Evolutionary conservation across 768 basidiomycete genomes (phyloP).

Genomic region (Pleurotus salmoneostramineus): DNA sequence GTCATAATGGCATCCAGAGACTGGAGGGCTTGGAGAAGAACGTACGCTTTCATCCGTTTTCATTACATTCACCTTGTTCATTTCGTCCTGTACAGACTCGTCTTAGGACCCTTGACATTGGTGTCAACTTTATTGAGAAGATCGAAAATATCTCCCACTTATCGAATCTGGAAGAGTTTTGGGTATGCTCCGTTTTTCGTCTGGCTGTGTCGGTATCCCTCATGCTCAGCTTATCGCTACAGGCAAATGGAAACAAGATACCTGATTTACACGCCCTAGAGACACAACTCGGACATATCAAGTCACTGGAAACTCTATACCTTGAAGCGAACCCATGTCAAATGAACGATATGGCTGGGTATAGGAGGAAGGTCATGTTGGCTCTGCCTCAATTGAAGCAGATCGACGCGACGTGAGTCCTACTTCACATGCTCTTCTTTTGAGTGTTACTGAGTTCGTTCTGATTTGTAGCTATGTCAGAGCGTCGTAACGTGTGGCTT

Average conservation of each 20-base stretch:
- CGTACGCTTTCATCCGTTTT: constrained; percentile 37
- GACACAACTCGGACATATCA: constrained; percentile 54
- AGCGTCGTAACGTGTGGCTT: background rate
- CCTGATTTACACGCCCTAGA: constrained; percentile 66
- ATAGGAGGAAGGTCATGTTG: constrained; percentile 87
- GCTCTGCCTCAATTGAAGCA: constrained; percentile 87
- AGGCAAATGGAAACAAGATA: constrained; percentile 91
- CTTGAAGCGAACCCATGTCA: constrained; percentile 96
- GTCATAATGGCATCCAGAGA: constrained; percentile 85
- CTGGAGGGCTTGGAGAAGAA: constrained; percentile 86
- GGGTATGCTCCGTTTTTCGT: constrained; percentile 54
- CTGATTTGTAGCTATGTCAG: constrained; percentile 12
- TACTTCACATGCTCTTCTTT: background rate
- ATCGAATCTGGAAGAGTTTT: constrained; percentile 80
- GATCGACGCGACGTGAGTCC: constrained; percentile 88
- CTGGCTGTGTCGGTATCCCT: background rate
- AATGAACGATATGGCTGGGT: constrained; percentile 65
- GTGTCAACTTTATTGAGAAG: constrained; percentile 75
- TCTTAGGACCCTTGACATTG: constrained; percentile 83
- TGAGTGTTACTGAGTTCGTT: background rate
- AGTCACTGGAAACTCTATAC: constrained; percentile 81
- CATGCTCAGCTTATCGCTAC: constrained; percentile 3
- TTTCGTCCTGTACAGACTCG: constrained; percentile 37
- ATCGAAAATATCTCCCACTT: constrained; percentile 86
- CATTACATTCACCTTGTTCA: background rate